Percentiles rank a stretch among this genome's conserved stretches.
Conservation (phyloP, 1,284 basidiomycete genomes). For the Ganoderma meredithae region DNA sequence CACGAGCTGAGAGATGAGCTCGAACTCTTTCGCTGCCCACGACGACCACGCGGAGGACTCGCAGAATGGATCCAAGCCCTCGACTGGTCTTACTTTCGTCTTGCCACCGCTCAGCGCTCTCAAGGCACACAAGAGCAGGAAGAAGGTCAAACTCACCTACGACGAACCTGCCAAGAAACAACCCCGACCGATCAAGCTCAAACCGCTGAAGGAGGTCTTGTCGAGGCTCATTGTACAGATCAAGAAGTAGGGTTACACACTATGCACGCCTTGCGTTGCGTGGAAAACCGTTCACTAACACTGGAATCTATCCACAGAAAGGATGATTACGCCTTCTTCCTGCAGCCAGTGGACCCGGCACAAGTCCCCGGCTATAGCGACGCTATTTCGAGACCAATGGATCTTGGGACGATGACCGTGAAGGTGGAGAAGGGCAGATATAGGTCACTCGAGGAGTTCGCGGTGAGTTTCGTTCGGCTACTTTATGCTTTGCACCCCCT, state of each 20-base stretch:
- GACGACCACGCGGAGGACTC: slow-evolving; percentile 33
- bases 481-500: not conserved
- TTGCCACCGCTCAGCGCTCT: slow-evolving; percentile 45
- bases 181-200: slow-evolving; percentile 69
- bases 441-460: slow-evolving; percentile 78
- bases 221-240: slow-evolving; percentile 71
- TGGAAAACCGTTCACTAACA: not conserved
- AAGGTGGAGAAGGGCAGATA: slow-evolving; percentile 74
- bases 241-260: slow-evolving; percentile 63
- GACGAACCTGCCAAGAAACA: slow-evolving; percentile 41
- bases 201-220: slow-evolving; percentile 76
- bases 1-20: slow-evolving; percentile 35
- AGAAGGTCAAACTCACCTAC: slow-evolving; percentile 38
- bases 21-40: slow-evolving; percentile 35
- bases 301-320: slow-evolving; percentile 55
- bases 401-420: slow-evolving; percentile 78
- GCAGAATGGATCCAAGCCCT: slow-evolving; percentile 32
- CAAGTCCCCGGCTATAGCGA: slow-evolving; percentile 77
- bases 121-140: slow-evolving; percentile 45
- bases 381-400: slow-evolving; percentile 79
- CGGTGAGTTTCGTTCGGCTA: slow-evolving; percentile 52
- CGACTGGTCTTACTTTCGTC: slow-evolving; percentile 43
- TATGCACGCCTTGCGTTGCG: not conserved
- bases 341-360: slow-evolving; percentile 70
- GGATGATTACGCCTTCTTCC: slow-evolving; percentile 88